phyloP scores from a whole-genome alignment of 169 alveolate genomes.

The Amoebophrya sp. region DNA sequence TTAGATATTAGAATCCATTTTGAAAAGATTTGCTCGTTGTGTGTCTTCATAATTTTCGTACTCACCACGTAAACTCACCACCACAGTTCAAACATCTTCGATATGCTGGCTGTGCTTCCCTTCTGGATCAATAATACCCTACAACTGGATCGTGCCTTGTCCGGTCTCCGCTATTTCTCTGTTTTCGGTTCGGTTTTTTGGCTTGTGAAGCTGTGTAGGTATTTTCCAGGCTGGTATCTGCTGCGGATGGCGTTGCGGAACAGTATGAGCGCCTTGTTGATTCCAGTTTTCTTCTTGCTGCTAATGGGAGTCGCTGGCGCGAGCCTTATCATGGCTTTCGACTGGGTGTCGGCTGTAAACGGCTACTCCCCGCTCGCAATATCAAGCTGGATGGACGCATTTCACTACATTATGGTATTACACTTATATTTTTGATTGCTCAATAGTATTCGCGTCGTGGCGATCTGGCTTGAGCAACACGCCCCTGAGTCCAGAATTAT shows the following conservation, averaged over 20 bases:
- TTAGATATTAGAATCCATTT: too few species aligned
- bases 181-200: not conserved
- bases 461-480: too few species aligned
- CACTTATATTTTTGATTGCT: too few species aligned
- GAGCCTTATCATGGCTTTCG: not conserved
- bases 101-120: not conserved
- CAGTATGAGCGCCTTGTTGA: not conserved
- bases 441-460: too few species aligned
- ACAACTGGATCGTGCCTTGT: not conserved
- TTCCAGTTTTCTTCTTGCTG: not conserved
- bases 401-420: conserved; percentile 19
- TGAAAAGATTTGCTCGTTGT: too few species aligned
- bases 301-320: not conserved
- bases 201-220: not conserved
- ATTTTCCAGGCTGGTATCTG: not conserved
- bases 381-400: not conserved
- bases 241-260: conserved; percentile 19
- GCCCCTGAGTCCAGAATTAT: too few species aligned
- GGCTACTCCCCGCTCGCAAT: not conserved
- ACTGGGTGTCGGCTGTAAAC: not conserved
- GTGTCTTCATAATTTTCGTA: too few species aligned
- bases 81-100: not conserved
- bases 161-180: not conserved
- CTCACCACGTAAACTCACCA: too few species aligned
- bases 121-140: not conserved